A percentile compares a stretch with the other conserved stretches of the same genome.
These are phyloP conservation scores for Fraxinus dipetala DNA, from an alignment of 305 asterid species.

Conservation along the genomic window DNA sequence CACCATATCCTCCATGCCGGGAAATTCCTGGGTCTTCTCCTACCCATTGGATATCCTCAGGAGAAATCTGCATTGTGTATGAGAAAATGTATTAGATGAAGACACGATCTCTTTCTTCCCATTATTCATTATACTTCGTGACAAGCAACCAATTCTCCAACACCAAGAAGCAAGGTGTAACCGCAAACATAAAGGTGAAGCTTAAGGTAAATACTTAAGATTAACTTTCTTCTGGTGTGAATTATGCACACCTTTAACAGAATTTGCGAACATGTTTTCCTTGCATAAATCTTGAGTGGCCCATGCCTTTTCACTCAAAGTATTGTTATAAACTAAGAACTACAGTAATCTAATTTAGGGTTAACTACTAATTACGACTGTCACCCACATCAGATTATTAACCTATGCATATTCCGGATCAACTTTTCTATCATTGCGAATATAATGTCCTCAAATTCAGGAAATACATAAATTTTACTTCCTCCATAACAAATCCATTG, in stretches of 20 bases:
- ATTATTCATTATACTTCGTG: background rate
- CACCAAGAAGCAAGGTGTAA: background rate
- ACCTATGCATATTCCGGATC: background rate
- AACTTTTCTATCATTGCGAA: background rate
- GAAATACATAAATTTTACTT: background rate
- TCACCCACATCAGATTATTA: background rate
- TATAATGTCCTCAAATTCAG: background rate
- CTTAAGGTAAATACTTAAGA: background rate
- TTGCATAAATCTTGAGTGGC: background rate
- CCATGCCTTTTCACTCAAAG: background rate
- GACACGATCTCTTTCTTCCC: conserved; percentile 1
- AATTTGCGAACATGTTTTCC: background rate
- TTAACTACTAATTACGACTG: background rate
- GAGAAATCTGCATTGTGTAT: conserved; percentile 63
- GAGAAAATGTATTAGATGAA: conserved; percentile 18
- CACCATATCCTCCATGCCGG: conserved; percentile 61
- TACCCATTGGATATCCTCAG: conserved; percentile 77
- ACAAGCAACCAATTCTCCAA: background rate
- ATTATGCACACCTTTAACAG: background rate
- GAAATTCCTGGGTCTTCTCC: conserved; percentile 73
- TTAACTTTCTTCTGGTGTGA: background rate
- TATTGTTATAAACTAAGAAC: background rate
- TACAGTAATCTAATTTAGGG: background rate
- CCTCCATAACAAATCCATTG: background rate
- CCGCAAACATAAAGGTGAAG: background rate